These are phyloP conservation scores for Fusarium multiceps DNA, from an alignment of 2,329 filamentous ascomycete species.

Conservation along the genomic window DNA sequence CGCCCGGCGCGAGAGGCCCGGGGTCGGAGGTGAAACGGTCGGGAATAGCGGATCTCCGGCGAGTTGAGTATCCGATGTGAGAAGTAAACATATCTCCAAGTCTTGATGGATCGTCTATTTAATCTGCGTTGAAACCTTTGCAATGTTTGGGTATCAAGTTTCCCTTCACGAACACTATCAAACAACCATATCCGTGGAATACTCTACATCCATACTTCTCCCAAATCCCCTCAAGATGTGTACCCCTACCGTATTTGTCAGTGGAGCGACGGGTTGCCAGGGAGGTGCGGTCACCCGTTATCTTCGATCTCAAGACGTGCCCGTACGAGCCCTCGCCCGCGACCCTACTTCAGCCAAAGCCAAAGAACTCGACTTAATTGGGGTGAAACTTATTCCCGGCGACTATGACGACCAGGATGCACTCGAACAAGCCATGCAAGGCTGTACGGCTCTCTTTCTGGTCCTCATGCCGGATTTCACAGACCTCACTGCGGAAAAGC, in stretches of 20 bases:
- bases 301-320: slow-evolving; percentile 48
- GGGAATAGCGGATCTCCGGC: slow-evolving; percentile 22
- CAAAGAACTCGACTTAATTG: slow-evolving; percentile 45
- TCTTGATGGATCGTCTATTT: background rate
- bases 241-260: slow-evolving; percentile 52
- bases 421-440: slow-evolving; percentile 47
- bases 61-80: background rate
- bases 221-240: slow-evolving; percentile 43
- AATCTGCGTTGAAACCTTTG: background rate
- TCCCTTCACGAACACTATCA: background rate
- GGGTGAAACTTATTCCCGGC: slow-evolving; percentile 50
- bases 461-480: slow-evolving; percentile 49
- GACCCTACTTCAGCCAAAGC: slow-evolving; percentile 47
- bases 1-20: slow-evolving; percentile 28
- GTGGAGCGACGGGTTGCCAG: slow-evolving; percentile 55
- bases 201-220: background rate
- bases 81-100: background rate
- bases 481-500: slow-evolving; percentile 47
- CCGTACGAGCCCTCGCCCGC: slow-evolving; percentile 52
- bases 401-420: slow-evolving; percentile 49
- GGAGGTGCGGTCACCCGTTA: slow-evolving; percentile 52
- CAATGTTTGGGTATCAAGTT: background rate
- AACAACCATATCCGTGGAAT: background rate
- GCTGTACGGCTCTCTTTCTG: slow-evolving; percentile 50
- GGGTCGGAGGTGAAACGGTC: background rate